Conservation (phyloP, 345 rosid genomes). For the Linum usitatissimum region DNA sequence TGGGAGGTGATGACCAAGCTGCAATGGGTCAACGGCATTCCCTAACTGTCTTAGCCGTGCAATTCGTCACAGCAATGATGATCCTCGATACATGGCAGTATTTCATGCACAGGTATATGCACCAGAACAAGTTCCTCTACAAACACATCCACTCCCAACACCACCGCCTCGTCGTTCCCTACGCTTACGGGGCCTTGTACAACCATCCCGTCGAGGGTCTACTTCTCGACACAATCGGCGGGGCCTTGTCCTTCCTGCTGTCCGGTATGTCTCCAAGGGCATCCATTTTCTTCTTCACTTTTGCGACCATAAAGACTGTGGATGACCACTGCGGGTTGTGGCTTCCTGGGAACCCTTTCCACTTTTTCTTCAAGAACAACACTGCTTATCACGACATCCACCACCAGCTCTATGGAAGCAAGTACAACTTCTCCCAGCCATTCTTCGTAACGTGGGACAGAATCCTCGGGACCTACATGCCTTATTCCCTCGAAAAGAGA, state of each 20-base stretch:
- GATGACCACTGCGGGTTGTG: slow-evolving; percentile 79
- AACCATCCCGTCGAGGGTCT: slow-evolving; percentile 79
- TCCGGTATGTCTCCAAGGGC: slow-evolving; percentile 81
- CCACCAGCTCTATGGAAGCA: slow-evolving; percentile 6
- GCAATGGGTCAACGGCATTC: slow-evolving; percentile 30
- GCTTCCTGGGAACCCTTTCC: slow-evolving; percentile 79
- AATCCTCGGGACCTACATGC: slow-evolving; percentile 6
- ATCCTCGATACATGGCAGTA: slow-evolving; percentile 81
- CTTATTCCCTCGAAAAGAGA: slow-evolving; percentile 3
- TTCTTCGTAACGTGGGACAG: slow-evolving; percentile 7
- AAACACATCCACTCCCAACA: slow-evolving; percentile 72
- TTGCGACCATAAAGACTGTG: slow-evolving; percentile 78
- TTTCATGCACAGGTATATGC: slow-evolving; percentile 78
- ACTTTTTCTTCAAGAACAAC: slow-evolving; percentile 7
- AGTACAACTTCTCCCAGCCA: slow-evolving; percentile 9
- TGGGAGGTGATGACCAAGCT: slow-evolving; percentile 43
- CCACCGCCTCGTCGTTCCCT: slow-evolving; percentile 74
- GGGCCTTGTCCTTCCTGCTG: slow-evolving; percentile 64
- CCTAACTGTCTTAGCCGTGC: slow-evolving; percentile 42
- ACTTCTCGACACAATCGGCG: slow-evolving; percentile 64
- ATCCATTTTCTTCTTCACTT: slow-evolving; percentile 77
- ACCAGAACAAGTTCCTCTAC: slow-evolving; percentile 72
- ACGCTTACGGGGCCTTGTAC: slow-evolving; percentile 74
- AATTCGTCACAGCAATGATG: slow-evolving; percentile 60
- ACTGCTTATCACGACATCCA: slow-evolving; percentile 5